Base-by-base conservation (phyloP, 257 asterid species). In the Haberlea rhodopensis region DNA sequence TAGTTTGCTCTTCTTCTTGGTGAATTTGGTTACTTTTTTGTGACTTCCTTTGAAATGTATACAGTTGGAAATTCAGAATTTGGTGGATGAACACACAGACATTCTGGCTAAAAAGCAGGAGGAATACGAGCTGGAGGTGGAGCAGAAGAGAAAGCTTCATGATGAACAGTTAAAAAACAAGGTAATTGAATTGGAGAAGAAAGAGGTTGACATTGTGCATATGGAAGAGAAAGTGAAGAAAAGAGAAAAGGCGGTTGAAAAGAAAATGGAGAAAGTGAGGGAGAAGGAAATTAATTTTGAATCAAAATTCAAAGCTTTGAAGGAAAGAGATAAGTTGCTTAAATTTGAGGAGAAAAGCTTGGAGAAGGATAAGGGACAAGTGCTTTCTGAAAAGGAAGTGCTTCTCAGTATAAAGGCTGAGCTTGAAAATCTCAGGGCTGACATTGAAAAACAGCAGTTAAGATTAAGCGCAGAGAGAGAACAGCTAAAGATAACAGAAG, bases 11-110 rank as follows among this genome's bases (percentile, higher is more conserved):
- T 22, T 32, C 26, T 27, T n/a, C 37, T n/a, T 57, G 53, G 66
- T 76, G 59, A 26, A 34, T 31, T 58, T 61, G 63, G 45, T 58
- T 63, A 20, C 22, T 22, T 60, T 59, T 21, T 63, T 54, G 68
- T 62, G n/a, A 24, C 68, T 49, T 71, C 25, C 46, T 49, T 62
- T 66, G 72, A 51, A 65, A 55, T 60, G n/a, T n/a, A 43, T 76
- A 74, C 82, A 94, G 99, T 70, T 68, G 68, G 99, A 85, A 78
- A 80, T 90, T 74, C 96, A 94, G 89, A 86, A 84, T 71, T 87
- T 85, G 68, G 68, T 87, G 81, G 95, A 94, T 71, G 89, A 94
- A 73, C 99, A 94, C 76, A 83, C 77, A 62, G 51, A 63, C 21
- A 34, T 57, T 68, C 75, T 94, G 79, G 89, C 75, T 74, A 74